Evolutionary conservation across 495 filamentous ascomycete species (phyloP), one percentile per base, ranked within the genome.

Genomic region (Tuber melanosporum): DNA sequence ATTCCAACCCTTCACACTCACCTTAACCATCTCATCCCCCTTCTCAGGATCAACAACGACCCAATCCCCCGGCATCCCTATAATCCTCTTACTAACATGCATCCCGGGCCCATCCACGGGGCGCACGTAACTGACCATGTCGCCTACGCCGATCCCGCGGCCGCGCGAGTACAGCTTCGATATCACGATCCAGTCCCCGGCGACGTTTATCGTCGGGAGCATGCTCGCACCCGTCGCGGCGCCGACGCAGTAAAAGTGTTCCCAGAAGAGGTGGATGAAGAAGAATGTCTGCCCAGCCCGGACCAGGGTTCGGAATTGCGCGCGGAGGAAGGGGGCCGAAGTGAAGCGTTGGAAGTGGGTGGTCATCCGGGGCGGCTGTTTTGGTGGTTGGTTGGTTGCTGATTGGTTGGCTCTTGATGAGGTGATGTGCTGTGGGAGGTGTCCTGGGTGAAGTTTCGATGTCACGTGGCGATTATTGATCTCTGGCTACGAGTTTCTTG

Each of bases 11-110:
- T 0, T 43, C 52, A 69, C 71, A 83, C 86, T 70, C 80, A 93
- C 93, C 89, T 94, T 92, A 66, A 97, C 88, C 93, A 97, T 96
- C 46, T 80, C 77, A 43, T 84, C 82, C 42, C 76, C 79, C 81
- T 78, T 87, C 82, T 90, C 89, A 47, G 89, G 88, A 84, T 93
- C 89, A 76, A 88, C 86, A 77, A 92, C 85, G 46, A 98, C 94
- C 85, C 95, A 97, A 85, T 99, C 95, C 20, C 95, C 95, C 19
- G 90, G 90, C 88, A 98, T 85, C 3, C 94, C 95, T 43, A 98
- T 79, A 36, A 98, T 90, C 75, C 95, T 86, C 87, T 99, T 99
- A 15, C 92, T 86, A 20, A 87, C 92, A 71, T 89, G 84, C 42
- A 87, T 86, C n/a, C 88, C 88, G 71, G 87, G 83, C 62, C 81